Base-by-base conservation (phyloP, 768 basidiomycete species). In the Ramaria sp. region DNA sequence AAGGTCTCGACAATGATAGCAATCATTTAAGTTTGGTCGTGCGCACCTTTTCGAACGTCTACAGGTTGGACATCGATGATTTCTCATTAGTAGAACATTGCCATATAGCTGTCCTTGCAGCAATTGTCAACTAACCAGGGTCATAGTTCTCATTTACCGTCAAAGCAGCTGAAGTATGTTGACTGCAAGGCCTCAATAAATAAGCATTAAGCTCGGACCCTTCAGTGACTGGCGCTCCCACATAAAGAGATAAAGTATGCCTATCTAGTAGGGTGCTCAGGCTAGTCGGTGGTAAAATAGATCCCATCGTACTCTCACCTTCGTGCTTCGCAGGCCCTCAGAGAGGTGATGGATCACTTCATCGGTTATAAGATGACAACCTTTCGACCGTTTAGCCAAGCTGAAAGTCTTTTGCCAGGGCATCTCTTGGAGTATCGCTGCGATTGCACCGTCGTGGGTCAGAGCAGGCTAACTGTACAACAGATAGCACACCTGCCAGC, bases 101-200 rank as follows among this genome's bases (percentile, higher is more conserved):
- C 8, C 42, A 75, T 73, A 64, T 74, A 13, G 32, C 73, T 74
- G 60, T 50, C 32, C 24, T 4, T 5, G n/a, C n/a, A 13, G 41
- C 36, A 24, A 48, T 44, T 48, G 44, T 48, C 37, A 36, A 22
- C 45, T 37, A 60, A 84, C 90, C 87, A 67, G 73, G 69, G 66
- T 95, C 92, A 62, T 67, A 91, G 65, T 96, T 96, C 69, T 96
- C 93, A 65, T 95, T 96, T 53, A 96, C 70, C 1, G 85, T 86
- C 61, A 89, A 66, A 3, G 81, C 87, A 38, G 85, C 84, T 37
- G 83, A 85, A 4, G 87, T 87, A 68, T 93, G 88, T 65, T 82
- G 78, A 45, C 79, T 82, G 57, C 75, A 69, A 47, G 68, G 68
- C 16, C 8, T 5, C 24, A 32, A 28, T 55, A 44, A 48, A 38